These are phyloP conservation scores for Leccinum longicurvipes DNA, from an alignment of 768 basidiomycete genomes.

Conservation along the genomic window DNA sequence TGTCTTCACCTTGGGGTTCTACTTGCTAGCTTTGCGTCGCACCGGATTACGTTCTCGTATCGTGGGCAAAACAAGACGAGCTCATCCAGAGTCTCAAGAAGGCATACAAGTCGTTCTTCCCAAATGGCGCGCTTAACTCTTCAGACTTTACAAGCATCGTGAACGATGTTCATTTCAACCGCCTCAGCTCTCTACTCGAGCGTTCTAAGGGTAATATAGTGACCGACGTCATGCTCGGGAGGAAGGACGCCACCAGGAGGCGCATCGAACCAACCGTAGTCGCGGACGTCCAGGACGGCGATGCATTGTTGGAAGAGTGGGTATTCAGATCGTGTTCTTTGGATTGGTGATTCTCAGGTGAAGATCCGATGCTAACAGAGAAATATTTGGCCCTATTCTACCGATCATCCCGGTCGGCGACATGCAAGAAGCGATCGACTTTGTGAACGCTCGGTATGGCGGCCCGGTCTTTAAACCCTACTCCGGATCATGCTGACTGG, in stretches of 20 bases:
- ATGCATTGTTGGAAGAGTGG: constrained; percentile 61
- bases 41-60: constrained; percentile 46
- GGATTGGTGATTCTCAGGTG: not conserved
- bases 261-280: constrained; percentile 63
- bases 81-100: constrained; percentile 45
- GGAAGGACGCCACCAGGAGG: constrained; percentile 34
- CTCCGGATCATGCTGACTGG: constrained; percentile 3
- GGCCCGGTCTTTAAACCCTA: not conserved
- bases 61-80: constrained; percentile 40
- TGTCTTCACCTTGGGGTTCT: not conserved
- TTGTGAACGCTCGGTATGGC: constrained; percentile 50
- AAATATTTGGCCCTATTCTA: constrained; percentile 71
- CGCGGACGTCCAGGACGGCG: constrained; percentile 47
- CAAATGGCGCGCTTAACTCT: constrained; percentile 46
- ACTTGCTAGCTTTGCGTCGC: constrained; percentile 36
- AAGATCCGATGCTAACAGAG: constrained; percentile 38
- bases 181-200: constrained; percentile 49
- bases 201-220: constrained; percentile 56
- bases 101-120: constrained; percentile 49
- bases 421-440: constrained; percentile 53
- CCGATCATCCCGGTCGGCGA: constrained; percentile 58
- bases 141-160: constrained; percentile 50
- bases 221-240: constrained; percentile 42
- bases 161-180: constrained; percentile 48
- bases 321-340: constrained; percentile 11